Base-by-base conservation (phyloP, 257 asterid genomes). In the Osmanthus fragrans region DNA sequence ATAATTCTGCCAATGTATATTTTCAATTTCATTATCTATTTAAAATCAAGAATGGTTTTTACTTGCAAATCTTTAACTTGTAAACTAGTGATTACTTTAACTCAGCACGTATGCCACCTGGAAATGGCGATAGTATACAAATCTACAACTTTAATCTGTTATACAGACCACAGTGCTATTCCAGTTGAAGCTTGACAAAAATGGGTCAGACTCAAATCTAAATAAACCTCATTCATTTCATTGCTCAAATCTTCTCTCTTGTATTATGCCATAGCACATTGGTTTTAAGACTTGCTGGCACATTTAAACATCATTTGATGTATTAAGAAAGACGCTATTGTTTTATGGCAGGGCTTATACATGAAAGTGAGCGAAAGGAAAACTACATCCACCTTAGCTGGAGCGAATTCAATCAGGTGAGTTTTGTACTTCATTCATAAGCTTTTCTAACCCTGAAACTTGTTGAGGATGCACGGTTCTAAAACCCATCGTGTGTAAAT, bases 311-410 rank as follows among this genome's bases (percentile, higher is more conserved):
- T 15, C 51, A 12, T 42, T 42, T 18, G 1, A 15, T 42, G 51
- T 12, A 42, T 42, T 11, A 42, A 42, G 18, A 12, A 40, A 42
- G 51, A 12, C 18, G 16, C 47, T 39, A 67, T 4, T 66, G 64
- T 72, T 47, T 8, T 73, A 21, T 81, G 74, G 88, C 97, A 95
- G 99, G 98, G 98, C 21, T 84, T 95, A 63, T 93, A 91, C 90
- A 91, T 95, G 99, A 93, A 88, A 79, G 83, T 95, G 85, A 86
- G 83, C 69, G 88, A 85, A 79, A 87, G 96, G 79, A 81, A 82
- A 87, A 85, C 84, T 45, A 76, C 83, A 42, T 74, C 87, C n/a
- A 64, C 85, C 36, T 77, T 81, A 76, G 86, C 82, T 76, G 82
- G 86, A 45, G 81, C 86, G 68, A 83, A 30, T 73, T 65, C 85